Evolutionary conservation across 768 basidiomycete species (phyloP).

Genomic region (Rossbeevera mucosa): DNA sequence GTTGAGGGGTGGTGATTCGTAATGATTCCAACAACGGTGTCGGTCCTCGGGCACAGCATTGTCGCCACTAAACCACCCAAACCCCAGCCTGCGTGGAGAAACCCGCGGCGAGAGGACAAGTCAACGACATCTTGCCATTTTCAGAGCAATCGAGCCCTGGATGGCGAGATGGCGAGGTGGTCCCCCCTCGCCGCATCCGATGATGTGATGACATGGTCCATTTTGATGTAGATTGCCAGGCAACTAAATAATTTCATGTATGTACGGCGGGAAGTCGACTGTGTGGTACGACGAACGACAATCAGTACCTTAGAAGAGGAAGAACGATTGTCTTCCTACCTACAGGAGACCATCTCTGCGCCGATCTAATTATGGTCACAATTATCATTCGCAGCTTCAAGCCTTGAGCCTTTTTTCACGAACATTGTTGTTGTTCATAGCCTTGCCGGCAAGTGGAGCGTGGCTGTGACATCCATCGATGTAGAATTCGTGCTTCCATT

Average conservation of each 20-base stretch:
- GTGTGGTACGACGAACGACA: neutral
- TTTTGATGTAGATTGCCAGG: slow-evolving; percentile 25
- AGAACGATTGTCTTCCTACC: too few relatives aligned
- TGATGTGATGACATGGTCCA: neutral
- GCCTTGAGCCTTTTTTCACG: neutral
- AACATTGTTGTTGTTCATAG: neutral
- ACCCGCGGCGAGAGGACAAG: neutral
- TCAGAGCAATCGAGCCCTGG: slow-evolving; percentile 2
- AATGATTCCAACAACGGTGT: neutral
- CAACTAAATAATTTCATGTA: slow-evolving; percentile 16
- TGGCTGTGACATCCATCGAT: slow-evolving; percentile 15
- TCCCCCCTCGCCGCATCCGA: slow-evolving; percentile 2
- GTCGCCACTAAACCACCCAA: slow-evolving; percentile 2
- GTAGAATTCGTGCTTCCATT: neutral
- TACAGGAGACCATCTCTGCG: neutral
- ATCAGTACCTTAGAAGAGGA: neutral
- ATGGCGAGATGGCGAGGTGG: neutral
- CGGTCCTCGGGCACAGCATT: neutral
- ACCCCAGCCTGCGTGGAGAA: neutral
- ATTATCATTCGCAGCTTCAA: slow-evolving; percentile 16
- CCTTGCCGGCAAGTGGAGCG: slow-evolving; percentile 11
- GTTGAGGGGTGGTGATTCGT: neutral
- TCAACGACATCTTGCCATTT: slow-evolving; percentile 1
- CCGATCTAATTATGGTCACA: slow-evolving; percentile 9
- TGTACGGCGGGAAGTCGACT: slow-evolving; percentile 2